Base-by-base conservation (phyloP, 169 alveolate genomes). In the Theileria annulata region DNA sequence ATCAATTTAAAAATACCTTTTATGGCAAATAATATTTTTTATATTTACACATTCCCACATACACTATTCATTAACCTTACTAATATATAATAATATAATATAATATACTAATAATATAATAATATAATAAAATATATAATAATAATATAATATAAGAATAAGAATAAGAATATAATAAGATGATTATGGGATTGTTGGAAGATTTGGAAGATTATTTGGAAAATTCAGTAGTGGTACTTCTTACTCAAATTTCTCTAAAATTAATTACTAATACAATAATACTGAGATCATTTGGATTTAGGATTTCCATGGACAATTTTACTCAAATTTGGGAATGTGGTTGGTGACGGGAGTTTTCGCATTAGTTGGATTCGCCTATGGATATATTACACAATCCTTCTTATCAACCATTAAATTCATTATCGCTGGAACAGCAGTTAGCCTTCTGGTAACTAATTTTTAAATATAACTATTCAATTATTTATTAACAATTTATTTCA, bases 281-380 rank as follows among this genome's bases (percentile, higher is more conserved):
- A 35, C 8, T 35, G 47, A 35, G 47, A 35, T 35, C 3, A 35
- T 35, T 35, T 8, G n/a, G 47, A 49, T 70, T 23, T 47, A 84
- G 90, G 90, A 84, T 31, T 84, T 84, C 79, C 71, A 84, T 74
- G 90, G 90, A 51, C 90, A 84, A 68, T 66, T 19, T 10, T 71
- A 73, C 42, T 17, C 78, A 59, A 71, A 42, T 13, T 27, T 63
- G 3, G 35, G 71, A 23, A 25, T 77, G 64, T 71, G 68, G 64
- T 21, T 30, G 30, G 21, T 77, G 6, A 59, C 51, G 28, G 60
- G 47, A 35, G 8, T 48, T 23, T 72, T 76, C 70, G 66, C 82
- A 9, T 27, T 74, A n/a, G 64, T 77, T 6, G 90, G 87, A 0
- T 62, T 74, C 76, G 62, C 56, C 37, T 25, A 48, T 3, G 90